phyloP scores from a whole-genome alignment of 2,329 filamentous ascomycete genomes.

The Aurifilum marmelostoma region DNA sequence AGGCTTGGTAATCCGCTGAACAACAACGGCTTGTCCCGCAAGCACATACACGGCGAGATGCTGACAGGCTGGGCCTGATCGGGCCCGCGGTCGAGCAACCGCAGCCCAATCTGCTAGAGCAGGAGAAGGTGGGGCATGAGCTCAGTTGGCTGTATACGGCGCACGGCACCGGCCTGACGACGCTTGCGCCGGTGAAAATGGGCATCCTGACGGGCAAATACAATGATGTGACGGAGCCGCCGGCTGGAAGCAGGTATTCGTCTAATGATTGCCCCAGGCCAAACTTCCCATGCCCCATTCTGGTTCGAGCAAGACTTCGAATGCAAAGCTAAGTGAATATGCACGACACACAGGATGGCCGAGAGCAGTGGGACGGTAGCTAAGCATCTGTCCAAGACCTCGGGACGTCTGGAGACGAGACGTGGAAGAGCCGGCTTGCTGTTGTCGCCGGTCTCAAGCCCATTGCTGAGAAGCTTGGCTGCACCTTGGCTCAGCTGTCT shows the following conservation, averaged over 20 bases:
- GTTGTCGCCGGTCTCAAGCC: neutral
- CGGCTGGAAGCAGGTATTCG: slow-evolving; percentile 36
- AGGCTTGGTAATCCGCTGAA: slow-evolving; percentile 64
- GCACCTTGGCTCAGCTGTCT: neutral
- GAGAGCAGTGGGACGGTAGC: neutral
- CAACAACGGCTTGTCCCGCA: neutral
- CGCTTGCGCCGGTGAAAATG: slow-evolving; percentile 59
- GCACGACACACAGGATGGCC: neutral
- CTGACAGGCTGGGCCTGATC: slow-evolving; percentile 63
- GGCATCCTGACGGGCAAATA: slow-evolving; percentile 63
- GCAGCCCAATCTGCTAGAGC: slow-evolving; percentile 65
- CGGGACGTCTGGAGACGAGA: neutral
- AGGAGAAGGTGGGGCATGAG: slow-evolving; percentile 66
- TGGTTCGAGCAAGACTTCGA: neutral
- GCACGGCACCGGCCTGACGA: slow-evolving; percentile 63
- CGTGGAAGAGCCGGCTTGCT: neutral
- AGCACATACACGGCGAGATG: slow-evolving; percentile 59
- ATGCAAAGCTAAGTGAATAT: neutral
- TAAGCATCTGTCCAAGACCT: neutral
- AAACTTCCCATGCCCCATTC: neutral
- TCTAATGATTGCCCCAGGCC: neutral
- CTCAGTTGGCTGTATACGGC: slow-evolving; percentile 64
- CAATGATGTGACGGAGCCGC: slow-evolving; percentile 39
- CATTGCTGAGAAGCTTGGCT: slow-evolving; percentile 1
- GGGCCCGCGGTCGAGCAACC: slow-evolving; percentile 70